Conservation (phyloP, 176 grass and related monocot species). For the Thinopyrum elongatum region DNA sequence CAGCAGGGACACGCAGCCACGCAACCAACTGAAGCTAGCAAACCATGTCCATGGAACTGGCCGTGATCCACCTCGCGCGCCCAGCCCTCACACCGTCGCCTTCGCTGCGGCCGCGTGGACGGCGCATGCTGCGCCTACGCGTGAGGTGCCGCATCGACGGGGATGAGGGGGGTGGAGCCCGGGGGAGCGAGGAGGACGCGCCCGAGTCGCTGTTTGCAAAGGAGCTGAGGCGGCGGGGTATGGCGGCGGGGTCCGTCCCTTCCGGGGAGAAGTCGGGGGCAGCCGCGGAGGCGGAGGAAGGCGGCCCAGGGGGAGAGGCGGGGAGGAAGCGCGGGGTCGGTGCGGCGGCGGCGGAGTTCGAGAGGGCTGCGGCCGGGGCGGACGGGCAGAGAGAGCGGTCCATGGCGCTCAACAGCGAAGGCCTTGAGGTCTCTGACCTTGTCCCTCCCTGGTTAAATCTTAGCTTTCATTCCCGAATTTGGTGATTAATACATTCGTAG, state of each 20-base stretch:
- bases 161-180: neutral
- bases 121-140: neutral
- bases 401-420: slow-evolving; percentile 86
- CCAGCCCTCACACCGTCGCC: neutral
- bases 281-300: slow-evolving; percentile 22
- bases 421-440: slow-evolving; percentile 55
- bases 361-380: slow-evolving; percentile 33
- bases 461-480: neutral
- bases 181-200: slow-evolving; percentile 13
- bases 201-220: slow-evolving; percentile 82
- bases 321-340: slow-evolving; percentile 36
- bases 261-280: slow-evolving; percentile 42
- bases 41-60: slow-evolving; percentile 24
- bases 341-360: slow-evolving; percentile 45
- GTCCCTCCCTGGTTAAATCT: neutral
- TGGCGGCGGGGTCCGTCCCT: slow-evolving; percentile 47
- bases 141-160: slow-evolving; percentile 32
- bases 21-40: neutral
- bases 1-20: neutral
- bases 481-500: neutral
- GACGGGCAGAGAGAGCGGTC: slow-evolving; percentile 71
- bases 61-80: slow-evolving; percentile 39
- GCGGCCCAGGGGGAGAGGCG: neutral
- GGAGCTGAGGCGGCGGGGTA: slow-evolving; percentile 76
- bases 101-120: neutral